Evolutionary conservation across 768 basidiomycete genomes (phyloP).

Genomic region (Agaricus blazei): DNA sequence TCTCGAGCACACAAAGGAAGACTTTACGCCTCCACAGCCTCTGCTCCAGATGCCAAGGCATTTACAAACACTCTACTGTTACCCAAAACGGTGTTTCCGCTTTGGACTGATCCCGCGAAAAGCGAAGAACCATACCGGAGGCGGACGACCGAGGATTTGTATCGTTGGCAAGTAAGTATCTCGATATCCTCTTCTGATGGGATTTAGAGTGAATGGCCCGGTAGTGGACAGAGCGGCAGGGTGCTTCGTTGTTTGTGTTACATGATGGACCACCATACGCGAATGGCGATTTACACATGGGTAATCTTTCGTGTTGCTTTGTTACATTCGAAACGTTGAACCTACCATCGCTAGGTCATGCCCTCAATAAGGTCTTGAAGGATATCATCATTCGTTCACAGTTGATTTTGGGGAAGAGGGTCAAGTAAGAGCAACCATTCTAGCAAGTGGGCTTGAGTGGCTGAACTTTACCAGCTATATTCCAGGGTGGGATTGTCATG

Average conservation of each 20-base stretch:
- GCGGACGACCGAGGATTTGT: conserved; percentile 70
- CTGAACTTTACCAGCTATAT: conserved; percentile 41
- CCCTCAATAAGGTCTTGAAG: conserved; percentile 93
- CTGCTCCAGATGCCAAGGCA: conserved; percentile 29
- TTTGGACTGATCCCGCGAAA: conserved; percentile 62
- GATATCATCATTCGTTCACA: conserved; percentile 93
- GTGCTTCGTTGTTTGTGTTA: conserved; percentile 67
- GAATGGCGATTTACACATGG: conserved; percentile 94
- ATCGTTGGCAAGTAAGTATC: conserved; percentile 66
- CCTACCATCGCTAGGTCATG: conserved; percentile 63
- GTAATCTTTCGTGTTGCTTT: conserved; percentile 30
- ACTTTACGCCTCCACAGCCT: neutral
- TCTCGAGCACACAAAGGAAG: neutral
- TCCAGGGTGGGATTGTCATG: conserved; percentile 98
- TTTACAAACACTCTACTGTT: conserved; percentile 64
- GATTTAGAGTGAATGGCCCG: neutral
- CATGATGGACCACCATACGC: conserved; percentile 98
- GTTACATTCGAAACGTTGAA: neutral
- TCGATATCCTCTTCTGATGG: neutral
- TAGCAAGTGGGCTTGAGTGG: neutral
- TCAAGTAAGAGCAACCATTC: conserved; percentile 55
- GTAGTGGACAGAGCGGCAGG: conserved; percentile 61
- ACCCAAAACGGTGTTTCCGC: conserved; percentile 77
- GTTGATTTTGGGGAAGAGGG: conserved; percentile 66
- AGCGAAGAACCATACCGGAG: conserved; percentile 53